These are phyloP conservation scores for Aspergillus cristatus DNA, from an alignment of 495 filamentous ascomycete species.

Conservation along the genomic window DNA sequence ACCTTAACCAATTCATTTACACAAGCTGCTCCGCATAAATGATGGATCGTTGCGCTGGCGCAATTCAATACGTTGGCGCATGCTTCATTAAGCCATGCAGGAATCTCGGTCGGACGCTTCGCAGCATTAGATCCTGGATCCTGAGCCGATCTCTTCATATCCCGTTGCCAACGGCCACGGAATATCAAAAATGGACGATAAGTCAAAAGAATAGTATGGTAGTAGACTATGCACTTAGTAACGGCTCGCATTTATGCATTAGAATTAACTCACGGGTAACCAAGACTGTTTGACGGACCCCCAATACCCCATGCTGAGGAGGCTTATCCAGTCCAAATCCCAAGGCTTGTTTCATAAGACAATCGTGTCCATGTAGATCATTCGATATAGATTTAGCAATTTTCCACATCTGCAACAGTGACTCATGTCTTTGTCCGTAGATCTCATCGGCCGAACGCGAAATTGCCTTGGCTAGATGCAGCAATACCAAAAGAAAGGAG, in stretches of 20 bases:
- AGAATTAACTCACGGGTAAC: constrained; percentile 19
- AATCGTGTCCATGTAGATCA: constrained; percentile 25
- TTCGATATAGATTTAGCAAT: constrained; percentile 29
- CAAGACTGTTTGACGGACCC: constrained; percentile 29
- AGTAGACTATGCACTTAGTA: constrained; percentile 25
- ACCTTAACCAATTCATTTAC: constrained; percentile 30
- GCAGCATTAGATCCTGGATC: neutral
- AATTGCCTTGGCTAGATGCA: constrained; percentile 25
- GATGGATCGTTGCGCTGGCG: constrained; percentile 29
- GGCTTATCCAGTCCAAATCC: constrained; percentile 26
- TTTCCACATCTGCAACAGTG: constrained; percentile 35
- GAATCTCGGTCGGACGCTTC: constrained; percentile 23
- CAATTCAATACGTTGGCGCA: constrained; percentile 28
- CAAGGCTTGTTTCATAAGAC: constrained; percentile 19
- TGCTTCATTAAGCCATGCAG: constrained; percentile 36
- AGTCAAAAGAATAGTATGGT: constrained; percentile 32
- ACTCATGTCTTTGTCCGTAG: constrained; percentile 32
- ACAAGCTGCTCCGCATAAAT: constrained; percentile 24
- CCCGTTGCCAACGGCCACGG: constrained; percentile 29
- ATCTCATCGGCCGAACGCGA: constrained; percentile 28
- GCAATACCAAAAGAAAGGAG: constrained; percentile 23
- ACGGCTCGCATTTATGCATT: neutral
- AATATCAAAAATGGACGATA: constrained; percentile 40
- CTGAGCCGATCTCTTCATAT: constrained; percentile 13
- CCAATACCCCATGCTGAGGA: constrained; percentile 22